Evolutionary conservation across 352 stramenopile genomes (phyloP).

Genomic region (Blastocystis hominis): DNA sequence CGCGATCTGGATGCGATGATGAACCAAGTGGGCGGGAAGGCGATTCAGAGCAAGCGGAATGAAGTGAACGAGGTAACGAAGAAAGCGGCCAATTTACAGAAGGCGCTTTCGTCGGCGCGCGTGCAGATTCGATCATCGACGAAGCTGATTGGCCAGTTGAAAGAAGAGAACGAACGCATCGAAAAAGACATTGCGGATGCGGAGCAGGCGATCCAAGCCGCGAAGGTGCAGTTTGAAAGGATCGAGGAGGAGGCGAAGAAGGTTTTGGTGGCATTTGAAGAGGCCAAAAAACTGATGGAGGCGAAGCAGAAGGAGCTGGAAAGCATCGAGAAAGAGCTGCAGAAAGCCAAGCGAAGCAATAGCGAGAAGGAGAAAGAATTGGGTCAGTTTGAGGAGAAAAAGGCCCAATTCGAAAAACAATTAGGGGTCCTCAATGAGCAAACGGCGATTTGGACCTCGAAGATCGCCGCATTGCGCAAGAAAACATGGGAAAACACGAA

Average conservation of each 20-base stretch:
- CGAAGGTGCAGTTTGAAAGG: conserved; percentile 75
- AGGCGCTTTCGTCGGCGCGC: background rate
- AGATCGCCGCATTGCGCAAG: conserved; percentile 67
- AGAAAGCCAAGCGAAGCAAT: conserved; percentile 60
- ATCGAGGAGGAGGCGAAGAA: conserved; percentile 82
- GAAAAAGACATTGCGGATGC: conserved; percentile 74
- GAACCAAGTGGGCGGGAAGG: background rate
- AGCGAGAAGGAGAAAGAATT: conserved; percentile 67
- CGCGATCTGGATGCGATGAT: conserved; percentile 52
- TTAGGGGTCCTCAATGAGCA: conserved; percentile 71
- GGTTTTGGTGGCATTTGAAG: conserved; percentile 78
- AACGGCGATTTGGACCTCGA: conserved; percentile 63
- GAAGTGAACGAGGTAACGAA: background rate
- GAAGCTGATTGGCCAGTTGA: conserved; percentile 71
- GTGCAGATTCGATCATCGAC: background rate
- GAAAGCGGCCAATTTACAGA: background rate
- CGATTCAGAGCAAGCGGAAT: background rate
- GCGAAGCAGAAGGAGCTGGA: conserved; percentile 73
- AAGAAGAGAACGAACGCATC: conserved; percentile 72
- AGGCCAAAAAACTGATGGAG: conserved; percentile 75
- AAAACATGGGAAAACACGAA: conserved; percentile 58
- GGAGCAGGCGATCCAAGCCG: conserved; percentile 71
- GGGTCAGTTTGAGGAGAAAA: conserved; percentile 73
- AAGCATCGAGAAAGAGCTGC: conserved; percentile 63
- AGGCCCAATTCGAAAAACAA: conserved; percentile 68